Conservation (phyloP, 371 early-diverging fungal species). For the Rhizopus microsporus region DNA sequence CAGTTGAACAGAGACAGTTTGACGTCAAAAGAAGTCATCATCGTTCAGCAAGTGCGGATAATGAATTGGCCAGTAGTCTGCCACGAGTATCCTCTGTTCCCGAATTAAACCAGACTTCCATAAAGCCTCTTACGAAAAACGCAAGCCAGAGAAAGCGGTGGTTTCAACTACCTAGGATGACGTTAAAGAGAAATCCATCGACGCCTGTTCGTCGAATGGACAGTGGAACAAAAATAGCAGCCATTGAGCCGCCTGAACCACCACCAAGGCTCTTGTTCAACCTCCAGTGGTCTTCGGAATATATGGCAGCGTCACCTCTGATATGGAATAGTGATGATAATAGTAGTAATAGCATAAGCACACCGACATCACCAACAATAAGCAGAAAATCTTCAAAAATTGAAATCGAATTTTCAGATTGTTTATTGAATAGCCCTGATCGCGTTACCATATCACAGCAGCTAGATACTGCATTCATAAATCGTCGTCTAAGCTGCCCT, state of each 20-base stretch:
- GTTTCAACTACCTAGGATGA: slow-evolving; percentile 16
- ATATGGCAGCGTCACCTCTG: neutral
- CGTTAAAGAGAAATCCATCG: slow-evolving; percentile 14
- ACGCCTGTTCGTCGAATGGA: slow-evolving; percentile 11
- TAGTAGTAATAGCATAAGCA: slow-evolving; percentile 2
- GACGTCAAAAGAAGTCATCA: neutral
- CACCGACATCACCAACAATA: slow-evolving; percentile 9
- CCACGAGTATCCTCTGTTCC: slow-evolving; percentile 4
- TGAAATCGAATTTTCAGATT: neutral
- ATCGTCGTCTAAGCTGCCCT: slow-evolving; percentile 2
- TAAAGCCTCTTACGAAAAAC: neutral
- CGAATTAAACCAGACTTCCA: neutral
- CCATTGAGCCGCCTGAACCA: slow-evolving; percentile 26
- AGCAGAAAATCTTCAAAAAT: slow-evolving; percentile 2
- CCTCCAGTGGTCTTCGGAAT: slow-evolving; percentile 17
- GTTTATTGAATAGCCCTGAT: too few relatives aligned
- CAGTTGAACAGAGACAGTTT: too few relatives aligned
- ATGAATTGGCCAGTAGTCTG: neutral
- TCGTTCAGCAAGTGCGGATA: slow-evolving; percentile 5
- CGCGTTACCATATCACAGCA: too few relatives aligned
- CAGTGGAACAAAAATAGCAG: slow-evolving; percentile 15
- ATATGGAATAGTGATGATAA: slow-evolving; percentile 9
- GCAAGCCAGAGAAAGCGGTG: slow-evolving; percentile 12
- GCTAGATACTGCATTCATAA: too few relatives aligned
- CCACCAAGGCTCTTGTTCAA: slow-evolving; percentile 25